Evolutionary conservation across 257 asterid genomes (phyloP).

Genomic region (Knoxia roxburghii): DNA sequence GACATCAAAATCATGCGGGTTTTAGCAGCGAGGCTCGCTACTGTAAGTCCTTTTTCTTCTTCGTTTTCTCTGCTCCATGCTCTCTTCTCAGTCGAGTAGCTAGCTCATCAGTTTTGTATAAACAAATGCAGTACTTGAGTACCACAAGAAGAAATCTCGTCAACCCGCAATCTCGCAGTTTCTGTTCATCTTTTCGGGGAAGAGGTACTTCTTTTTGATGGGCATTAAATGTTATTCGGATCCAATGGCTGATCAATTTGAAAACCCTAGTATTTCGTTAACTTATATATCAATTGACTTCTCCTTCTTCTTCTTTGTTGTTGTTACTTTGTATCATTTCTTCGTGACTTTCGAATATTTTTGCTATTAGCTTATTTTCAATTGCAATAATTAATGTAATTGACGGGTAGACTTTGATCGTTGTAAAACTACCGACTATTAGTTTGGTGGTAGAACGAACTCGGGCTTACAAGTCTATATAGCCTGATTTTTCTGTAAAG

Average conservation of each 20-base stretch:
- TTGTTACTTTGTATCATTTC: too few relatives aligned
- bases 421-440: background rate
- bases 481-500: background rate
- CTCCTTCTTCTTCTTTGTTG: too few relatives aligned
- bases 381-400: background rate
- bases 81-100: too few relatives aligned
- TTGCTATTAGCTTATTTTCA: background rate
- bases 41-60: conserved; percentile 28
- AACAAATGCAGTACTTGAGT: conserved; percentile 41
- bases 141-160: conserved; percentile 37
- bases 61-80: background rate
- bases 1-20: conserved; percentile 32
- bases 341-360: background rate
- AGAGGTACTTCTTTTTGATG: background rate
- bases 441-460: background rate
- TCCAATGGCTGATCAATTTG: background rate
- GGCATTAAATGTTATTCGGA: background rate
- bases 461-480: too few relatives aligned
- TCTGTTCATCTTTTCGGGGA: conserved; percentile 42
- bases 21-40: conserved; percentile 27
- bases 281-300: background rate
- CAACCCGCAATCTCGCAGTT: conserved; percentile 38
- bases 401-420: background rate
- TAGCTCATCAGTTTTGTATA: background rate
- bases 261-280: background rate